Evolutionary conservation across 768 basidiomycete genomes (phyloP).

Genomic region (Boletus bicolor): DNA sequence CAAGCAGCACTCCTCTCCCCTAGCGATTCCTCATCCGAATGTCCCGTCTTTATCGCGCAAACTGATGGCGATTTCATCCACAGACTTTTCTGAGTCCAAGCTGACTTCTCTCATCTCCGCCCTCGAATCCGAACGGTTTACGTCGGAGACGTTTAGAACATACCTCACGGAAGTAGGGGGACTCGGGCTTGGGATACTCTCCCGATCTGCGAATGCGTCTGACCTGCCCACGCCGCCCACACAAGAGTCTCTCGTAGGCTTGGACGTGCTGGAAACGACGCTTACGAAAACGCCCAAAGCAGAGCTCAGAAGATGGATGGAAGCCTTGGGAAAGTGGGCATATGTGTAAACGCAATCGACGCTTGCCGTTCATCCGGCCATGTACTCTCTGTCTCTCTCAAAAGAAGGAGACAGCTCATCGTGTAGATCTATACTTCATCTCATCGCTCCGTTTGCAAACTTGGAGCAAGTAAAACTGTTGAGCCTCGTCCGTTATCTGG

Average conservation of each 20-base stretch:
- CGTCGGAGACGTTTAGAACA: slow-evolving; percentile 37
- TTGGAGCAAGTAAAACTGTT: neutral
- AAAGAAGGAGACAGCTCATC: neutral
- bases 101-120: slow-evolving; percentile 57
- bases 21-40: neutral
- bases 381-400: neutral
- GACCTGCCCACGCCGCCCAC: slow-evolving; percentile 28
- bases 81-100: slow-evolving; percentile 66
- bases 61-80: neutral
- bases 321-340: slow-evolving; percentile 36
- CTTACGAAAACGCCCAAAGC: slow-evolving; percentile 28
- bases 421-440: slow-evolving; percentile 6
- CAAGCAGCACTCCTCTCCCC: neutral
- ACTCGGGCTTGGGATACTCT: slow-evolving; percentile 84
- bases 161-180: slow-evolving; percentile 95
- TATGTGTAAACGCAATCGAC: slow-evolving; percentile 30
- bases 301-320: slow-evolving; percentile 37
- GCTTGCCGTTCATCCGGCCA: neutral
- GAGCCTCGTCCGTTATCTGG: too few species aligned
- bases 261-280: slow-evolving; percentile 14
- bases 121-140: slow-evolving; percentile 38
- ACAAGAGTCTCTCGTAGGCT: neutral
- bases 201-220: slow-evolving; percentile 38
- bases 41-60: neutral
- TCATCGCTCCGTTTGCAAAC: neutral